phyloP scores from a whole-genome alignment of 1,284 basidiomycete genomes.

The Malassezia equina region DNA sequence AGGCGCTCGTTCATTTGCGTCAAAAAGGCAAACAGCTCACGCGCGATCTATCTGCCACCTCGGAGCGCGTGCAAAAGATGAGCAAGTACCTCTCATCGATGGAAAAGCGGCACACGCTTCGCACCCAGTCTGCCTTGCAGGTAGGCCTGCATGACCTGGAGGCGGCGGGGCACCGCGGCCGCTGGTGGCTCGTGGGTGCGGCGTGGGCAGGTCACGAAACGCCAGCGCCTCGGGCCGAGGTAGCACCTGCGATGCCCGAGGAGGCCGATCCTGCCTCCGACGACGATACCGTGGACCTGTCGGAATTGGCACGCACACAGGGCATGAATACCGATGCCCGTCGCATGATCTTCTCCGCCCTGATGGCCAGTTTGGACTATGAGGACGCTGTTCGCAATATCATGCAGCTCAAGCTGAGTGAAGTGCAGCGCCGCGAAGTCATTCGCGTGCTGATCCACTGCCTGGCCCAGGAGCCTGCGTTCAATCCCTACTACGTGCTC shows the following conservation, averaged over 20 bases:
- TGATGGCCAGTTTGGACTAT: constrained; percentile 76
- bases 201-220: constrained; percentile 83
- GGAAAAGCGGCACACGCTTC: constrained; percentile 30
- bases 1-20: constrained; percentile 32
- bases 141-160: constrained; percentile 64
- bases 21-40: constrained; percentile 51
- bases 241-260: background rate
- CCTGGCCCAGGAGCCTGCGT: constrained; percentile 70
- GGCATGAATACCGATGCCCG: constrained; percentile 98
- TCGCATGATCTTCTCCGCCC: constrained; percentile 75
- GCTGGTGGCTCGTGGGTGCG: constrained; percentile 98
- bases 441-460: constrained; percentile 85
- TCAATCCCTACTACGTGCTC: constrained; percentile 93
- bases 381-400: constrained; percentile 81
- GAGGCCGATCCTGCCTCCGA: constrained; percentile 48
- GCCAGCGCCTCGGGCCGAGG: constrained; percentile 55
- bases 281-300: constrained; percentile 49
- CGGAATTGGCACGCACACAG: constrained; percentile 75
- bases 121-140: constrained; percentile 28
- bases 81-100: constrained; percentile 34
- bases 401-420: constrained; percentile 68
- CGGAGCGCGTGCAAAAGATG: constrained; percentile 20
- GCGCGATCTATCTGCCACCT: background rate
- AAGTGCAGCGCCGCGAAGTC: constrained; percentile 87
- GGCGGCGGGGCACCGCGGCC: constrained; percentile 73